A percentile compares a stretch with the other conserved stretches of the same genome.
These are phyloP conservation scores for Quercus rubra DNA, from an alignment of 306 rosid species.

Conservation along the genomic window DNA sequence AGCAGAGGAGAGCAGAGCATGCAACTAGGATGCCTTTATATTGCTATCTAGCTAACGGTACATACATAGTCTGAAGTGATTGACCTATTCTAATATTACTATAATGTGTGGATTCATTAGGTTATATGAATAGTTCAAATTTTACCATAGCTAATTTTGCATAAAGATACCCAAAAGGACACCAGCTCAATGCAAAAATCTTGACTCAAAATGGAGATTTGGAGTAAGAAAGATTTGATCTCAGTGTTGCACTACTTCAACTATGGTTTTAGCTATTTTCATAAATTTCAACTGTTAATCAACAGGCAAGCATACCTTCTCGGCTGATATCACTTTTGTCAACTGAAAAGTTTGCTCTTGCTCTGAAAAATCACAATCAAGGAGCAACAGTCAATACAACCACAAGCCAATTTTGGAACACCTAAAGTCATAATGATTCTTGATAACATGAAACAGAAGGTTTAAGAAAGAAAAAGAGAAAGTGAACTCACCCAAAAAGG, in stretches of 20 bases:
- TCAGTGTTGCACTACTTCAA: neutral
- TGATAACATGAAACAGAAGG: neutral
- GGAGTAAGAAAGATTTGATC: neutral
- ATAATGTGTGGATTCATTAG: neutral
- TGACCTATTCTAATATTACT: neutral
- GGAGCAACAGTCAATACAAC: constrained; percentile 36
- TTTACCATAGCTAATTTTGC: neutral
- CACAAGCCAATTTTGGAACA: neutral
- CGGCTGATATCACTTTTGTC: constrained; percentile 41
- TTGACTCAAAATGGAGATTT: neutral
- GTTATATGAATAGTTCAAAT: neutral
- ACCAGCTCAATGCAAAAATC: neutral
- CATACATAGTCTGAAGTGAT: neutral
- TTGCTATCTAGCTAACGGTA: neutral
- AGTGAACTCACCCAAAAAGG: neutral
- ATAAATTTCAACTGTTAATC: neutral
- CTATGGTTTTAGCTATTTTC: neutral
- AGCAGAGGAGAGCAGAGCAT: neutral
- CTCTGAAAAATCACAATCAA: constrained; percentile 40
- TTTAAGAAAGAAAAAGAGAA: neutral
- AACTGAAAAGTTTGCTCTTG: constrained; percentile 41
- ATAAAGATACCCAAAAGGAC: neutral
- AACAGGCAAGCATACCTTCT: constrained; percentile 47
- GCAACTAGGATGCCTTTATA: neutral
- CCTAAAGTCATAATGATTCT: constrained; percentile 4